Evolutionary conservation across 2,329 filamentous ascomycete species (phyloP).

Genomic region (Bipolaris cookei): DNA sequence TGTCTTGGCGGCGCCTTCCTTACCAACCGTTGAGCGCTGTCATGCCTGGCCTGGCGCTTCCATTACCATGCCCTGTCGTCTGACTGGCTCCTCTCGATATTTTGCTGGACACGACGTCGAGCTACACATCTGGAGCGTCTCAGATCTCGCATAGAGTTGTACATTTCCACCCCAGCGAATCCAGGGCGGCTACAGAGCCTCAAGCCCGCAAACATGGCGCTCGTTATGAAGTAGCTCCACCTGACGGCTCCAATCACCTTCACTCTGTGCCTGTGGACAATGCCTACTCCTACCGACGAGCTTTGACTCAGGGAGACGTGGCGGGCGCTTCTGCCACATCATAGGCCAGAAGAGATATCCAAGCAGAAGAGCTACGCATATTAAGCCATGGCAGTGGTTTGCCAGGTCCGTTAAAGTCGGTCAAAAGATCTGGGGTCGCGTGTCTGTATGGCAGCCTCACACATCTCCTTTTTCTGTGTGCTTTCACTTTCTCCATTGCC

Average conservation of each 20-base stretch:
- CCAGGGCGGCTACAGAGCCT: constrained; percentile 46
- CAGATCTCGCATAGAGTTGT: constrained; percentile 43
- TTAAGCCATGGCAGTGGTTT: constrained; percentile 34
- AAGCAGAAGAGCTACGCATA: constrained; percentile 33
- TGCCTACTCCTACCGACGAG: constrained; percentile 34
- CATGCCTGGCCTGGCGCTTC: constrained; percentile 34
- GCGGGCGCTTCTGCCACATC: constrained; percentile 37
- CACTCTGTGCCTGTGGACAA: constrained; percentile 25
- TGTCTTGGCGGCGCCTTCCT: constrained; percentile 12
- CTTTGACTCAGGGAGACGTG: constrained; percentile 34
- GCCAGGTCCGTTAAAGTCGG: constrained; percentile 19
- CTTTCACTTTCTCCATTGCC: constrained; percentile 19
- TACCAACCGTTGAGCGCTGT: constrained; percentile 32
- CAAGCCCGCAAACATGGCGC: constrained; percentile 41
- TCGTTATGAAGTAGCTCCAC: constrained; percentile 36
- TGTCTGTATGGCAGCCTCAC: constrained; percentile 32
- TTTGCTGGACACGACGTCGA: constrained; percentile 38
- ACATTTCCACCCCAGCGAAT: constrained; percentile 46
- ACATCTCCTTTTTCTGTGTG: constrained; percentile 21
- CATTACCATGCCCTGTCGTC: constrained; percentile 19
- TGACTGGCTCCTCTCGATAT: constrained; percentile 39
- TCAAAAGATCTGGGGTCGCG: constrained; percentile 37
- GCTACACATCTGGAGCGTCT: constrained; percentile 44
- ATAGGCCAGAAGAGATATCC: constrained; percentile 21
- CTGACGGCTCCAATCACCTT: constrained; percentile 44